A percentile compares a stretch with the other conserved stretches of the same genome.
Evolutionary conservation across 129 eudicot genomes (phyloP).

Genomic region (Smallanthus sonchifolius): DNA sequence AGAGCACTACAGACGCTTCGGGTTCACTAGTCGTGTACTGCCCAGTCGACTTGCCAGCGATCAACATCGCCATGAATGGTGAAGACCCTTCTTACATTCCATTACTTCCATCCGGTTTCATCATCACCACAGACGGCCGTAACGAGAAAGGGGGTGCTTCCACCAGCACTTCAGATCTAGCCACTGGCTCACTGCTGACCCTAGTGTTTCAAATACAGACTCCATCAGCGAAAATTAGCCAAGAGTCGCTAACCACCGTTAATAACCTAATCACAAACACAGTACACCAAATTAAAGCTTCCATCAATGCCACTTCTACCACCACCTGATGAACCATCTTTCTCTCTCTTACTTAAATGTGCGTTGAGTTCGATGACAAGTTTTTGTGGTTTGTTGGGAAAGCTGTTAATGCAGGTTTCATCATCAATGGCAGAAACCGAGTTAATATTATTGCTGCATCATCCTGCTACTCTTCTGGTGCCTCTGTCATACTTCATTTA

Average conservation of each 20-base stretch:
- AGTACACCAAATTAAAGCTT: slow-evolving; percentile 64
- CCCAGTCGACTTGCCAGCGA: slow-evolving; percentile 55
- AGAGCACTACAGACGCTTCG: slow-evolving; percentile 67
- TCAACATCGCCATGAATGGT: slow-evolving; percentile 65
- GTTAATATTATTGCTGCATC: slow-evolving; percentile 50
- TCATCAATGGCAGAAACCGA: slow-evolving; percentile 54
- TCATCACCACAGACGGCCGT: slow-evolving; percentile 55
- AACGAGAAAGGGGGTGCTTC: slow-evolving; percentile 11
- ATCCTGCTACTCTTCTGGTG: slow-evolving; percentile 36
- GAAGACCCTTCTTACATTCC: slow-evolving; percentile 75
- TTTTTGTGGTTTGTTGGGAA: slow-evolving; percentile 44
- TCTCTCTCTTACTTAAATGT: slow-evolving; percentile 22
- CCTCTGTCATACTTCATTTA: slow-evolving; percentile 48
- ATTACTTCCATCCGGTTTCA: slow-evolving; percentile 67
- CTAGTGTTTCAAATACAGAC: slow-evolving; percentile 67
- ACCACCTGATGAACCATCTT: slow-evolving; percentile 6
- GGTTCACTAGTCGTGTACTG: slow-evolving; percentile 62
- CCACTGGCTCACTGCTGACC: slow-evolving; percentile 56
- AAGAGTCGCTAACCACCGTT: slow-evolving; percentile 61
- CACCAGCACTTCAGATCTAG: not conserved
- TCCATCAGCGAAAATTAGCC: slow-evolving; percentile 58
- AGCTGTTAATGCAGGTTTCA: slow-evolving; percentile 36
- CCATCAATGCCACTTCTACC: slow-evolving; percentile 54
- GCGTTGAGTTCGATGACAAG: slow-evolving; percentile 20
- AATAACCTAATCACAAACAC: slow-evolving; percentile 62